Percentiles rank a stretch among this genome's conserved stretches.
These are phyloP conservation scores for Nissolia schottii DNA, from an alignment of 306 rosid species.

Conservation along the genomic window DNA sequence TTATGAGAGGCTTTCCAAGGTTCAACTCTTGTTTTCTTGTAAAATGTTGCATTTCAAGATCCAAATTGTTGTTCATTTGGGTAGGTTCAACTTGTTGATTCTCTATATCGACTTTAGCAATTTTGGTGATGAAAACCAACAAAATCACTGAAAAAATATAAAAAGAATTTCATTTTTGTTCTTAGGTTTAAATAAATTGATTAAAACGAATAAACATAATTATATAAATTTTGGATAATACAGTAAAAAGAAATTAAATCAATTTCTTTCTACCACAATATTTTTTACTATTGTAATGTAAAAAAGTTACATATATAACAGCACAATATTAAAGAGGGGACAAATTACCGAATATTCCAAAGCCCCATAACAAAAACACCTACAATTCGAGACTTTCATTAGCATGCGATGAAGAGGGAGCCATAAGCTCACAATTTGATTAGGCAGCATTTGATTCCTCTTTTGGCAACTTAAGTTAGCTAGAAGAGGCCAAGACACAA, in stretches of 20 bases:
- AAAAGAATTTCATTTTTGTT: too few relatives aligned
- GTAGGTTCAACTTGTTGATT: conserved; percentile 44
- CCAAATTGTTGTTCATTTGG: conserved; percentile 20
- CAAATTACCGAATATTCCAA: conserved; percentile 53
- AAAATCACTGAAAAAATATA: conserved; percentile 20
- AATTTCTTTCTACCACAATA: too few relatives aligned
- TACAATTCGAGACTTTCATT: conserved; percentile 34
- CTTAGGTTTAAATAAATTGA: too few relatives aligned
- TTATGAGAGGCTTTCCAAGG: conserved; percentile 25
- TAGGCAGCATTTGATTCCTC: too few relatives aligned
- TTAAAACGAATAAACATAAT: too few relatives aligned
- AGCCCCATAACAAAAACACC: conserved; percentile 38
- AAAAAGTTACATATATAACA: background rate
- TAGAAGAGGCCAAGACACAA: too few relatives aligned
- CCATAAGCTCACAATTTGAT: background rate
- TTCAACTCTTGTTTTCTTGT: background rate
- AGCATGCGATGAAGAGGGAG: background rate
- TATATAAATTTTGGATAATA: too few relatives aligned
- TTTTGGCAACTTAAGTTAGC: too few relatives aligned
- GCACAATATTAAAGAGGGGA: background rate
- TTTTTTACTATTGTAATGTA: background rate
- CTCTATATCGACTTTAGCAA: conserved; percentile 50
- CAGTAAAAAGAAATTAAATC: too few relatives aligned
- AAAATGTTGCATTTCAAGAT: conserved; percentile 24
- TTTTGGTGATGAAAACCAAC: conserved; percentile 41